Evolutionary conservation across 1,284 basidiomycete species (phyloP).

Genomic region (Apiotrichum laibachii): DNA sequence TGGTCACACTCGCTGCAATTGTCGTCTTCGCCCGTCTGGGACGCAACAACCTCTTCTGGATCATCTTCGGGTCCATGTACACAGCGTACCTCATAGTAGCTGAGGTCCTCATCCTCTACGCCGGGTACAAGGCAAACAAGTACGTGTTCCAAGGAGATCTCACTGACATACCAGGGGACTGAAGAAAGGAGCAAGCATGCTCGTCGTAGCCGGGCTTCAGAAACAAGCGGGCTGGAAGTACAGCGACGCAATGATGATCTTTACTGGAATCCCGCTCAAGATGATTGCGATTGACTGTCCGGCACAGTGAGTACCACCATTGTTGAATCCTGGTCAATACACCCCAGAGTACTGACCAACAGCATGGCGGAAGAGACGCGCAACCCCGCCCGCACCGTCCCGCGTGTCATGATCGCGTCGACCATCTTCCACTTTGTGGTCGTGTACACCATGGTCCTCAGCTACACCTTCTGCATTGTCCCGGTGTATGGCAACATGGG

Average conservation of each 20-base stretch:
- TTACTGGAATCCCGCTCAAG: not conserved
- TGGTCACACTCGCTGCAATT: constrained; percentile 3
- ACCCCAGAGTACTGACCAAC: not conserved
- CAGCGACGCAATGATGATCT: not conserved
- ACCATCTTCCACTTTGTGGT: constrained; percentile 18
- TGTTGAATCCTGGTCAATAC: too few species aligned
- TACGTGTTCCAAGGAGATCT: not conserved
- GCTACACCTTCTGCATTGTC: not conserved
- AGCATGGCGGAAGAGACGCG: constrained; percentile 26
- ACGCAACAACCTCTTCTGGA: constrained; percentile 4
- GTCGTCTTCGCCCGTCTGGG: constrained; percentile 2
- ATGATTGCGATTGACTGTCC: not conserved
- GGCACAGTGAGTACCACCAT: constrained; percentile 3
- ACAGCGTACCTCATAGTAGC: not conserved
- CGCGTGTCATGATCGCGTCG: constrained; percentile 41
- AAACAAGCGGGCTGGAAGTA: not conserved
- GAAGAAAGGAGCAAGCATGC: not conserved
- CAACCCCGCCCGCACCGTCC: constrained; percentile 44
- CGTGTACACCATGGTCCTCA: too few species aligned
- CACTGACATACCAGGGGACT: not conserved
- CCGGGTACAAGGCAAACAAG: not conserved
- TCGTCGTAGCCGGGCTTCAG: not conserved
- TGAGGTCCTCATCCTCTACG: not conserved
- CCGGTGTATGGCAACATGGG: not conserved
- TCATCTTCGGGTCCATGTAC: not conserved